phyloP scores from a whole-genome alignment of 495 filamentous ascomycete species.

The Penicillium manginii region DNA sequence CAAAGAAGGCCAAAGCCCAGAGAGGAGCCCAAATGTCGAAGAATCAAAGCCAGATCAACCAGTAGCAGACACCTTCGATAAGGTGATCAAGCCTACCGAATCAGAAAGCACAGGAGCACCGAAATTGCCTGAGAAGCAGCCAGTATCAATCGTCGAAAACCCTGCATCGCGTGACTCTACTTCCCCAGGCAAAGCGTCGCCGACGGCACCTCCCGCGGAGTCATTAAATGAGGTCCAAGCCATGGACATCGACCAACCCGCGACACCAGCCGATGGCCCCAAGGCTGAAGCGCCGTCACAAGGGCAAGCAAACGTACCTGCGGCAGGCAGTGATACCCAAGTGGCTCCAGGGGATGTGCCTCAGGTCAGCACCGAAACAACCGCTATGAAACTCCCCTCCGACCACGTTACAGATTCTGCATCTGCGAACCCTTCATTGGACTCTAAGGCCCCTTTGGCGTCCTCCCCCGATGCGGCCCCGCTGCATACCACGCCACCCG shows the following conservation, averaged over 20 bases:
- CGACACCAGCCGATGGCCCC: conserved; percentile 6
- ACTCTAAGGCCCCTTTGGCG: conserved; percentile 16
- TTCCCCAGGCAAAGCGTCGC: background rate
- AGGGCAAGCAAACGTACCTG: conserved; percentile 8
- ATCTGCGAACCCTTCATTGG: conserved; percentile 13
- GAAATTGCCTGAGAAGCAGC: background rate
- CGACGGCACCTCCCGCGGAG: background rate
- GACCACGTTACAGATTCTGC: conserved; percentile 9
- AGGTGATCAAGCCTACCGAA: background rate
- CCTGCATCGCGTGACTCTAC: background rate
- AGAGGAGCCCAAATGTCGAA: background rate
- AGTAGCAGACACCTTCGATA: background rate
- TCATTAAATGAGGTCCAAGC: conserved; percentile 1
- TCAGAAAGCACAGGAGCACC: background rate
- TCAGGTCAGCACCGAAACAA: conserved; percentile 10
- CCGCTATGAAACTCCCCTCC: background rate
- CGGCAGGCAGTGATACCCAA: conserved; percentile 13
- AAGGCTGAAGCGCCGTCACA: conserved; percentile 3
- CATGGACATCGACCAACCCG: conserved; percentile 19
- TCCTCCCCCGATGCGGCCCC: conserved; percentile 15
- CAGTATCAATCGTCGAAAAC: conserved; percentile 19
- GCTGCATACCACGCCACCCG: conserved; percentile 23
- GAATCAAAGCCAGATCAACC: background rate
- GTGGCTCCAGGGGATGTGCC: conserved; percentile 10
- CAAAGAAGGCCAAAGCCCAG: background rate